Evolutionary conservation across 306 rosid species (phyloP), one percentile per base, ranked within the genome.

Genomic region (Lathyrus oleraceus): DNA sequence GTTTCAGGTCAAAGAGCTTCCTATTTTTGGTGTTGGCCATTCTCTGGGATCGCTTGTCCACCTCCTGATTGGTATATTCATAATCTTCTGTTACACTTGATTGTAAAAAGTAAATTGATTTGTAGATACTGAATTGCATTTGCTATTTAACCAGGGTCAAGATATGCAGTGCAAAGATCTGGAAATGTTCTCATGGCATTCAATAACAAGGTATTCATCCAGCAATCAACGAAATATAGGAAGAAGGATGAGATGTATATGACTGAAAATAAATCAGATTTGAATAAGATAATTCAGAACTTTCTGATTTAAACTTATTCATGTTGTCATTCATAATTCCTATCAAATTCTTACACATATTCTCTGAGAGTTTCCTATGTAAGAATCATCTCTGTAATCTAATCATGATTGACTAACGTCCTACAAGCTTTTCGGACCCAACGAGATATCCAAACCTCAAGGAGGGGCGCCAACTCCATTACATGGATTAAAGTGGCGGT

Each of bases 41-140:
- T 94, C 99, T 67, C 79, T 91, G 95, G 99, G 99, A 58, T 88
- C 97, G 10, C 86, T 94, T 84, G 88, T 94, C 81, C 99, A 94
- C 86, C 99, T 91, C 73, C 86, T 91, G 75, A 91, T 94, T 56
- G 99, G 97, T 94, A 94, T 70, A 65, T 36, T 73, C 71, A 75
- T 72, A 36, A 32, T 48, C 36, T 78, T 81, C 74, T 70, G 56
- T 59, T 28, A 57, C 15, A 36, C 65, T 60, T 72, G 67, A 79
- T 71, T 67, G 25, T 67, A 40, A 56, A 67, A 38, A 44, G 47
- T 70, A 53, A 67, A 59, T 75, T 68, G 53, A 67, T 74, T 44
- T 65, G 71, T 74, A 47, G 75, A 78, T 38, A 23, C 73, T 86
- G 67, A 63, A 61, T 66, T 57, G 14, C 78, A 15, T 38, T 78